phyloP scores from a whole-genome alignment of 441 rosid species.

The Erodium moschatum region DNA sequence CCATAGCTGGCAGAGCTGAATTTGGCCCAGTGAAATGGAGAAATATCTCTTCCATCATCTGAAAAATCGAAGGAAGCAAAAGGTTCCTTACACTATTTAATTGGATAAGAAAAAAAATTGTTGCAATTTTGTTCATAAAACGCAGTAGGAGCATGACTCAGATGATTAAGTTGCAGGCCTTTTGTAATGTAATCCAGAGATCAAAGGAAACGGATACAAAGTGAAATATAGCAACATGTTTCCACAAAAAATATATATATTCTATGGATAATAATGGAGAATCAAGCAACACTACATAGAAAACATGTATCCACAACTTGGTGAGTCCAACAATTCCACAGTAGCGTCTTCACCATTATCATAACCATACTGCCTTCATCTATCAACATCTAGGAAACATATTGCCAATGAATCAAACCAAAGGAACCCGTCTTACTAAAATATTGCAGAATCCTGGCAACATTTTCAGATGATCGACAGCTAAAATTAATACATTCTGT shows the following conservation, averaged over 20 bases:
- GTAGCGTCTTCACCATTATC: not conserved
- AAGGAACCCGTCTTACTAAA: not conserved
- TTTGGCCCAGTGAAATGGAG: constrained; percentile 66
- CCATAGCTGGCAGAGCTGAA: constrained; percentile 82
- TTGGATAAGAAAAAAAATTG: not conserved
- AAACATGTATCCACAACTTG: not conserved
- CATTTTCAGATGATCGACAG: no score
- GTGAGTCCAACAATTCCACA: not conserved
- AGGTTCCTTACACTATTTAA: not conserved
- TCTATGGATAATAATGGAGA: not conserved
- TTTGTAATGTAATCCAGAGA: not conserved
- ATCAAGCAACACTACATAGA: not conserved
- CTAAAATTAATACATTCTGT: no score
- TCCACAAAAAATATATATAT: not conserved
- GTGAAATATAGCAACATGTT: no score
- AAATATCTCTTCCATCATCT: constrained; percentile 98
- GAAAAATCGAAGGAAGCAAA: constrained; percentile 24
- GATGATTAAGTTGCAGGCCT: not conserved
- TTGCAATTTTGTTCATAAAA: not conserved
- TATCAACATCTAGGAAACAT: not conserved
- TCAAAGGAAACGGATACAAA: not conserved
- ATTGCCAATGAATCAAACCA: not conserved
- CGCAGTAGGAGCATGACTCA: not conserved
- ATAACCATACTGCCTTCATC: not conserved
- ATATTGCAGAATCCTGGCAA: no score